Percentiles rank a stretch among this genome's conserved stretches.
Evolutionary conservation across 805 yeast genomes (phyloP).

Genomic region (Cyberlindnera mrakii): DNA sequence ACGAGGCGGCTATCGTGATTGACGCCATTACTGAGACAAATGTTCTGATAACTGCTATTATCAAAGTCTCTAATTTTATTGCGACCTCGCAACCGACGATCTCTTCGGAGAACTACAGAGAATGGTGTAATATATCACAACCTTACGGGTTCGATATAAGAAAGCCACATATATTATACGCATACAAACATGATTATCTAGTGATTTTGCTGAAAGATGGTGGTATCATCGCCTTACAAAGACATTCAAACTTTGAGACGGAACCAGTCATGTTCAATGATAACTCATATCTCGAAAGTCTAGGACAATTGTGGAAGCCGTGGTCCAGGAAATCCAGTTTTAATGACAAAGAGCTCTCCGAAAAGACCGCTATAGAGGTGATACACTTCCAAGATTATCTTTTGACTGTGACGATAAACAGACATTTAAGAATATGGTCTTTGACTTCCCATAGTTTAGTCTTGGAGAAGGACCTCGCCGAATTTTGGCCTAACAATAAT

Average conservation of each 20-base stretch:
- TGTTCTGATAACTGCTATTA: conserved; percentile 42
- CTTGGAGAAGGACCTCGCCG: conserved; percentile 19
- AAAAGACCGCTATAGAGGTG: conserved; percentile 29
- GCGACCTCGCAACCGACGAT: conserved; percentile 8
- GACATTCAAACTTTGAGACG: conserved; percentile 17
- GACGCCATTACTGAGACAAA: conserved; percentile 51
- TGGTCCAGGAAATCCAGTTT: conserved; percentile 20
- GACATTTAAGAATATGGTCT: conserved; percentile 56
- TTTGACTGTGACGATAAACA: conserved; percentile 49
- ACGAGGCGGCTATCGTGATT: conserved; percentile 29
- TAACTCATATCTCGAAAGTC: conserved; percentile 36
- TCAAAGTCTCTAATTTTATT: conserved; percentile 40
- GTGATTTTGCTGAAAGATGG: conserved; percentile 72
- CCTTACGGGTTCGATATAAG: conserved; percentile 62
- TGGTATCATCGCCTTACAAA: conserved; percentile 53
- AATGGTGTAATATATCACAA: conserved; percentile 64
- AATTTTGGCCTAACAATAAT: conserved; percentile 6
- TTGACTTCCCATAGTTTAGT: conserved; percentile 29
- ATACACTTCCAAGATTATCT: conserved; percentile 24
- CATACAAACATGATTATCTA: conserved; percentile 38
- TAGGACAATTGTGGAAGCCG: conserved; percentile 27
- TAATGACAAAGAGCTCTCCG: conserved; percentile 35
- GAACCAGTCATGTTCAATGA: conserved; percentile 52
- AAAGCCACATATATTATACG: conserved; percentile 45
- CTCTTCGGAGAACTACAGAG: conserved; percentile 17